These are phyloP conservation scores for Trypanosoma grayi DNA, from an alignment of 208 protist genomes.

Conservation along the genomic window DNA sequence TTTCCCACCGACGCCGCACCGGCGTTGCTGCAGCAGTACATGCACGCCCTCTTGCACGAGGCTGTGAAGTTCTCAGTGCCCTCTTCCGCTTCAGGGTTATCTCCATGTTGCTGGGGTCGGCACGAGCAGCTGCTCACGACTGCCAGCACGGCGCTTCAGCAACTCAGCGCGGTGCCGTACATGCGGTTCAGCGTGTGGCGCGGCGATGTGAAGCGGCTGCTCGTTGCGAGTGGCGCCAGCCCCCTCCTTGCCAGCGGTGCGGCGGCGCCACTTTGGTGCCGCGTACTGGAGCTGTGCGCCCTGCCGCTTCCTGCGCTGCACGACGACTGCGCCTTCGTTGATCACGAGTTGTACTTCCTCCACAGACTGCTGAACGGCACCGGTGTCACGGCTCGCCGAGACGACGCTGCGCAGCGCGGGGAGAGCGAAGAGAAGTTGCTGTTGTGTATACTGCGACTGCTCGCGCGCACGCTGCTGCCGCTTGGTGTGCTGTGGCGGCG, in stretches of 20 bases:
- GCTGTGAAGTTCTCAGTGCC: background rate
- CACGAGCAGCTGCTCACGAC: constrained; percentile 18
- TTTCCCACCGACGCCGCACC: constrained; percentile 18
- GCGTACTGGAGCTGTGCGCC: constrained; percentile 29
- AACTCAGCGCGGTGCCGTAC: constrained; percentile 25
- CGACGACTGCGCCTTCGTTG: constrained; percentile 23
- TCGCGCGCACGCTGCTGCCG: constrained; percentile 33
- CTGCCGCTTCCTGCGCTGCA: constrained; percentile 24
- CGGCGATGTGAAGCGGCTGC: constrained; percentile 27
- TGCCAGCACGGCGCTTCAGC: constrained; percentile 11
- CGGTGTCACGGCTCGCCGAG: background rate
- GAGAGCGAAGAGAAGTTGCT: constrained; percentile 19
- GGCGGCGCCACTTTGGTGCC: constrained; percentile 12
- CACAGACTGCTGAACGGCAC: constrained; percentile 3
- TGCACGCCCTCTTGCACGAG: constrained; percentile 29
- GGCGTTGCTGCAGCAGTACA: constrained; percentile 19
- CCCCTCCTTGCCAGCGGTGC: background rate
- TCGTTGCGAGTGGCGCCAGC: constrained; percentile 10
- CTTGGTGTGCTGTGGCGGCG: constrained; percentile 50
- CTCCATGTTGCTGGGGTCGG: background rate
- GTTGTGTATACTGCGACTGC: constrained; percentile 26
- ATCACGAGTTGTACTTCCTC: constrained; percentile 24
- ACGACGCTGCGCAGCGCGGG: too few species aligned
- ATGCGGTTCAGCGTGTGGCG: constrained; percentile 30
- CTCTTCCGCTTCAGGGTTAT: background rate